Percentiles rank a stretch among this genome's conserved stretches.
Evolutionary conservation across 2,329 filamentous ascomycete genomes (phyloP).

Genomic region (Dactylonectria macrodidyma): DNA sequence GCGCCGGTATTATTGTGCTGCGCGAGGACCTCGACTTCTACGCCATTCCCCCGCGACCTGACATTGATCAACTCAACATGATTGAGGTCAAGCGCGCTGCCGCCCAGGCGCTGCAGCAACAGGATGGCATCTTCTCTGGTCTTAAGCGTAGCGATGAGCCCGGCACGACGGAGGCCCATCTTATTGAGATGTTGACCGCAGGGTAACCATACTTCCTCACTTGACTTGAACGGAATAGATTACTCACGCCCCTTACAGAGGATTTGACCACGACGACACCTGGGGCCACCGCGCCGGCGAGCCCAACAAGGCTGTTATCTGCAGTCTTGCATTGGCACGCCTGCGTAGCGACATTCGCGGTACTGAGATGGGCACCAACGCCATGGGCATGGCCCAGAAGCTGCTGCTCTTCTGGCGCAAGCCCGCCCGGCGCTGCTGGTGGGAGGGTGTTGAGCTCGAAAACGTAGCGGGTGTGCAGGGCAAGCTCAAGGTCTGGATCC

Average conservation of each 20-base stretch:
- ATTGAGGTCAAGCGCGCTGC: constrained; percentile 95
- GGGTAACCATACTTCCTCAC: constrained; percentile 74
- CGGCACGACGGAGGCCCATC: constrained; percentile 96
- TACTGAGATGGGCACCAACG: constrained; percentile 80
- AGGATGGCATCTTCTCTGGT: constrained; percentile 96
- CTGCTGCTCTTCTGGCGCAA: constrained; percentile 98
- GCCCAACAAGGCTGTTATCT: constrained; percentile 98
- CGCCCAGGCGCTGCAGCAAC: constrained; percentile 85
- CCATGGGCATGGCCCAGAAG: constrained; percentile 98
- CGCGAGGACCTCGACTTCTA: constrained; percentile 98
- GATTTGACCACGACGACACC: constrained; percentile 94
- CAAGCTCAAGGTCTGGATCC: constrained; percentile 97
- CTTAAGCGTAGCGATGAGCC: constrained; percentile 95
- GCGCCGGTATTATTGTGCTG: constrained; percentile 96
- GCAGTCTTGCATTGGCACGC: constrained; percentile 92
- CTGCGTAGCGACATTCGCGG: constrained; percentile 93
- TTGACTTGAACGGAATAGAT: background rate
- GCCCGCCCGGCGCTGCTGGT: constrained; percentile 96
- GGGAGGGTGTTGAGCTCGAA: constrained; percentile 95
- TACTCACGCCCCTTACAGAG: constrained; percentile 67
- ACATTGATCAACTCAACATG: constrained; percentile 92
- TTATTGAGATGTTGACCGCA: constrained; percentile 99
- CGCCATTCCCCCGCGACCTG: constrained; percentile 87
- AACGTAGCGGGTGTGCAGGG: constrained; percentile 92
- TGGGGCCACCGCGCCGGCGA: constrained; percentile 99